Percentiles rank a stretch among this genome's conserved stretches.
These are phyloP conservation scores for Lipomyces starkeyi DNA, from an alignment of 805 yeast species.

Conservation along the genomic window DNA sequence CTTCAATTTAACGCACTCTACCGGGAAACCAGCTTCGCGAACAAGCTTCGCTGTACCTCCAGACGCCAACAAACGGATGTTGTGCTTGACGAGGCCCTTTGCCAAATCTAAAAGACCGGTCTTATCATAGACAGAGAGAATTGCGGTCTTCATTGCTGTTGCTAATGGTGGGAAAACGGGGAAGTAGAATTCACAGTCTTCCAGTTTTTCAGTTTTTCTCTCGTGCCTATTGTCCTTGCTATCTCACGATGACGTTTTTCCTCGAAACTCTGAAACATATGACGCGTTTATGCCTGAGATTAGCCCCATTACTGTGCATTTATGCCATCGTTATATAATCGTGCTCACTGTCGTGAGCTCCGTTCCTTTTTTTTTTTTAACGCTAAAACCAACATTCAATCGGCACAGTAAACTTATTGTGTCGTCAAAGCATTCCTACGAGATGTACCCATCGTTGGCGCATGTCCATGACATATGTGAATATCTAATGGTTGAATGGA, in stretches of 20 bases:
- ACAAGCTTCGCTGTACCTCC: slow-evolving; percentile 96
- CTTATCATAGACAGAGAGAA: slow-evolving; percentile 95
- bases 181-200: neutral
- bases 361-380: slow-evolving; percentile 37
- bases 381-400: slow-evolving; percentile 44
- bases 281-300: neutral
- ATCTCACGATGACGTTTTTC: slow-evolving; percentile 2
- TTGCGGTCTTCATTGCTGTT: slow-evolving; percentile 71
- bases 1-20: slow-evolving; percentile 54
- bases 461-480: slow-evolving; percentile 48
- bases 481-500: slow-evolving; percentile 54
- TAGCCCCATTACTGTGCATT: neutral
- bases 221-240: neutral
- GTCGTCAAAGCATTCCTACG: slow-evolving; percentile 46
- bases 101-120: slow-evolving; percentile 96
- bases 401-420: slow-evolving; percentile 32
- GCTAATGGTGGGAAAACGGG: neutral
- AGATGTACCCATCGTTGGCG: slow-evolving; percentile 45
- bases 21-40: slow-evolving; percentile 97
- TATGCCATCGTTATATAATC: neutral
- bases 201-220: slow-evolving; percentile 5
- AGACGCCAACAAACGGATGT: slow-evolving; percentile 91
- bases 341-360: neutral
- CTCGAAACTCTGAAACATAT: neutral
- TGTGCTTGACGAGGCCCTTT: slow-evolving; percentile 86